A percentile compares a stretch with the other conserved stretches of the same genome.
These are phyloP conservation scores for Carex sylvatica DNA, from an alignment of 202 grass and related monocot species.

Conservation along the genomic window DNA sequence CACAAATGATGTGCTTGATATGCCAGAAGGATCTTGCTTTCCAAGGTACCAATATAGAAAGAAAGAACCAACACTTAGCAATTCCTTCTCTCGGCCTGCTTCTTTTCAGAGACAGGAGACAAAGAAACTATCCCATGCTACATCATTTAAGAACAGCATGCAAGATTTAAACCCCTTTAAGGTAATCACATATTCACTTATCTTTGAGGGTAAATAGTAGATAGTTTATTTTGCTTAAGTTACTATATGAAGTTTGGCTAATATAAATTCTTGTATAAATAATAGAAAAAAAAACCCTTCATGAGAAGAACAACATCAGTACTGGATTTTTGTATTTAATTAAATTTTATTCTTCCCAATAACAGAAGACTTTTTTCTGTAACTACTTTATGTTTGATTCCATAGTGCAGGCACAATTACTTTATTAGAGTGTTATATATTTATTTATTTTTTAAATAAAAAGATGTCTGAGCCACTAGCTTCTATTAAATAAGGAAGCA, in stretches of 20 bases:
- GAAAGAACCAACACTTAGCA: slow-evolving; percentile 23
- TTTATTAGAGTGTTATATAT: not conserved
- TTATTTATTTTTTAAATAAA: not conserved
- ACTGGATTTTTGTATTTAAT: no score
- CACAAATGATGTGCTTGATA: slow-evolving; percentile 90
- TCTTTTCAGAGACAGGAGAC: slow-evolving; percentile 63
- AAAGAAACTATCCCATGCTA: slow-evolving; percentile 53
- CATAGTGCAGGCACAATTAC: not conserved
- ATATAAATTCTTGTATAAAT: not conserved
- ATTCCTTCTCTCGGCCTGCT: slow-evolving; percentile 40
- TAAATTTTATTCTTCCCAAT: no score
- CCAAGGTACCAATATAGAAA: slow-evolving; percentile 81
- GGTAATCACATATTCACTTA: slow-evolving; percentile 36
- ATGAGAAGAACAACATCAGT: not conserved
- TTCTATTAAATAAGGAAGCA: not conserved
- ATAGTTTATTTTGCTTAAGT: not conserved
- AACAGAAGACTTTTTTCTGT: no score
- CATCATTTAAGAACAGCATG: slow-evolving; percentile 81
- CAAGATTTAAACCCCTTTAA: slow-evolving; percentile 86
- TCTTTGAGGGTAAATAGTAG: not conserved
- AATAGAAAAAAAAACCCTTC: not conserved
- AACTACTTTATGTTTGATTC: no score
- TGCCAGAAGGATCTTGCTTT: slow-evolving; percentile 95
- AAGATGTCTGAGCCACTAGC: not conserved
- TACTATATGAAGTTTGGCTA: not conserved